These are phyloP conservation scores for Brassica balearica DNA, from an alignment of 441 rosid species.

Conservation along the genomic window DNA sequence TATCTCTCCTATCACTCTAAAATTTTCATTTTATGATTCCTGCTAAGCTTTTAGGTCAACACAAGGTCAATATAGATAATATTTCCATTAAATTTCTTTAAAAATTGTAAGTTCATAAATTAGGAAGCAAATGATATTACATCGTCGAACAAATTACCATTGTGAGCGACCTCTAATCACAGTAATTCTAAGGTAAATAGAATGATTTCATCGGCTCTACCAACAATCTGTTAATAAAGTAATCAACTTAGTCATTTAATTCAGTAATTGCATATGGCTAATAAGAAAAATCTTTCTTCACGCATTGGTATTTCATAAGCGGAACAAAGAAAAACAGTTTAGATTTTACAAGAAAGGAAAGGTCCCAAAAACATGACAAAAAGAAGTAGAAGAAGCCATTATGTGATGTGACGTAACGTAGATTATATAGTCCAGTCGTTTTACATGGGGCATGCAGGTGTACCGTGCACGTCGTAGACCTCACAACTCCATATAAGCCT, in stretches of 20 bases:
- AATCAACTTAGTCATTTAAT: not conserved
- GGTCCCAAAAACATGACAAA: not conserved
- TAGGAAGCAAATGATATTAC: not conserved
- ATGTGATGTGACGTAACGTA: not conserved
- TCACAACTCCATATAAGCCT: not conserved
- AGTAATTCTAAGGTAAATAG: not conserved
- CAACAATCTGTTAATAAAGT: conserved; percentile 4
- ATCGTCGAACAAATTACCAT: not conserved
- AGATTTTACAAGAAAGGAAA: conserved; percentile 10
- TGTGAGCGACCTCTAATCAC: conserved; percentile 26
- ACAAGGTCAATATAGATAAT: not conserved
- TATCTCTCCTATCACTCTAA: conserved; percentile 20
- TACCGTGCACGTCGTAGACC: conserved; percentile 36
- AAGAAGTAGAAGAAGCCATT: not conserved
- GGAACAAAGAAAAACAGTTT: conserved; percentile 2
- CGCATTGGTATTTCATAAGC: conserved; percentile 11
- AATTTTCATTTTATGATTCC: not conserved
- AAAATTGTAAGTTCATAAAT: not conserved
- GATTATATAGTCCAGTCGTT: not conserved
- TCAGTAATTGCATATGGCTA: conserved; percentile 8
- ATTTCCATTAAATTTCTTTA: conserved; percentile 28
- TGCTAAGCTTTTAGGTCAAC: not conserved
- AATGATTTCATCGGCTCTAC: not conserved
- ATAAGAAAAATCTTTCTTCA: not conserved
- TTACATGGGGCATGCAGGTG: conserved; percentile 20